Evolutionary conservation across 768 basidiomycete genomes (phyloP).

Genomic region (Chalciporus piperatus): DNA sequence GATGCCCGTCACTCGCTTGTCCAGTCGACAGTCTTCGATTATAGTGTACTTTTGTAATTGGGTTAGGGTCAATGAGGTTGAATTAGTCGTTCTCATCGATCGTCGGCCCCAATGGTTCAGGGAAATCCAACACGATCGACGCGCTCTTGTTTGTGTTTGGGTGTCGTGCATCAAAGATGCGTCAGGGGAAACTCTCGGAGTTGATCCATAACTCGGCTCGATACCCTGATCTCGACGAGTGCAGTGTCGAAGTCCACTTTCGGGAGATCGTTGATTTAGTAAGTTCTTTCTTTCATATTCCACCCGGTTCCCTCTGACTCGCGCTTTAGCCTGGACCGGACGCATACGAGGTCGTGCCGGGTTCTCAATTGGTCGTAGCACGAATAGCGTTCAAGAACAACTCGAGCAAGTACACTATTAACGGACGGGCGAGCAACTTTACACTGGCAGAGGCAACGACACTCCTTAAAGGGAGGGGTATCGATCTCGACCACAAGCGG

Average conservation of each 20-base stretch:
- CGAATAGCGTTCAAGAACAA: conserved; percentile 90
- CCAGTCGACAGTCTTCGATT: too few relatives aligned
- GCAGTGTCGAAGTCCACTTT: conserved; percentile 95
- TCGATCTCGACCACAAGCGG: conserved; percentile 96
- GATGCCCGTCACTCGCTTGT: too few relatives aligned
- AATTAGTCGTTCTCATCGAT: conserved; percentile 92
- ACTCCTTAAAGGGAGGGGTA: conserved; percentile 87
- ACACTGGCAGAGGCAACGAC: conserved; percentile 90
- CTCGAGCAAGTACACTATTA: conserved; percentile 88
- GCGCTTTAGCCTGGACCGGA: conserved; percentile 78
- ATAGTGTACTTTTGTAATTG: too few relatives aligned
- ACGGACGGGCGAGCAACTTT: conserved; percentile 70
- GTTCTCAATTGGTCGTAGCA: conserved; percentile 79
- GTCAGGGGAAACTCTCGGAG: conserved; percentile 93
- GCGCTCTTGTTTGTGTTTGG: conserved; percentile 97
- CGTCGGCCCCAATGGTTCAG: conserved; percentile 96
- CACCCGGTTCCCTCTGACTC: neutral
- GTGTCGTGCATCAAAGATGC: conserved; percentile 95
- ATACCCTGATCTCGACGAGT: conserved; percentile 77
- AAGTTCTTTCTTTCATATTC: conserved; percentile 20
- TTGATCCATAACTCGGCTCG: conserved; percentile 95
- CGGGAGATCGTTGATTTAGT: conserved; percentile 93
- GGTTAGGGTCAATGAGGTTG: too few relatives aligned
- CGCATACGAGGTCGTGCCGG: conserved; percentile 76
- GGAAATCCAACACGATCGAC: conserved; percentile 98